These are phyloP conservation scores for Penicillium atrosanguineum DNA, from an alignment of 495 filamentous ascomycete genomes.

Conservation along the genomic window DNA sequence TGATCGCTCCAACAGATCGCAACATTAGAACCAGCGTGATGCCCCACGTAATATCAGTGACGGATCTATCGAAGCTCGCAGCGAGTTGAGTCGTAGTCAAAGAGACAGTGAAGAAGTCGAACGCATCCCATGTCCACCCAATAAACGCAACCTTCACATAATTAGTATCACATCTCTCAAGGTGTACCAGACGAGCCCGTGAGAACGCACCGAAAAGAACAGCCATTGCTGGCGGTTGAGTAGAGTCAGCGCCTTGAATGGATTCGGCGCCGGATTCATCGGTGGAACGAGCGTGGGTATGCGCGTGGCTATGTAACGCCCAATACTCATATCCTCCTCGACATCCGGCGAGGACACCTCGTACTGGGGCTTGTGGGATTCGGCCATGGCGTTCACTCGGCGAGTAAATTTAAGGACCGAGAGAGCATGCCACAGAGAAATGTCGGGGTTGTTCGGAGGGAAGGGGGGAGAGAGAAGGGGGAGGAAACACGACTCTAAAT, in stretches of 20 bases:
- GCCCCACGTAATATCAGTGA: slow-evolving; percentile 83
- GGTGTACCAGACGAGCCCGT: not conserved
- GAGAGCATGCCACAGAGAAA: not conserved
- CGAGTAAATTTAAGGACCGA: not conserved
- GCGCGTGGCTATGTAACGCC: slow-evolving; percentile 67
- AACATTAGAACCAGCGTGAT: slow-evolving; percentile 85
- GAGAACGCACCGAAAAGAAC: slow-evolving; percentile 63
- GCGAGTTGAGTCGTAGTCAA: slow-evolving; percentile 69
- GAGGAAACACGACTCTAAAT: not conserved
- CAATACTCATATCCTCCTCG: slow-evolving; percentile 51
- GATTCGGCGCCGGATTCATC: slow-evolving; percentile 76
- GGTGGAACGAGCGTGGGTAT: slow-evolving; percentile 71
- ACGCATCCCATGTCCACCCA: slow-evolving; percentile 83
- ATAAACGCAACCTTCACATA: slow-evolving; percentile 49
- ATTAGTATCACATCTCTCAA: not conserved
- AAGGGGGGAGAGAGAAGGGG: not conserved
- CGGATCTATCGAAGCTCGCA: slow-evolving; percentile 60
- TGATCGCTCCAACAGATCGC: slow-evolving; percentile 86
- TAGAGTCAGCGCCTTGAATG: slow-evolving; percentile 64
- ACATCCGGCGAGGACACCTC: slow-evolving; percentile 20
- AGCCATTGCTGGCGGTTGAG: slow-evolving; percentile 79
- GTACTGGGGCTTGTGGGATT: not conserved
- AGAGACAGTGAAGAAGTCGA: slow-evolving; percentile 90
- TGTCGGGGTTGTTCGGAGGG: not conserved
- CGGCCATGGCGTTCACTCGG: slow-evolving; percentile 11